Evolutionary conservation across 306 rosid species (phyloP), one percentile per base, ranked within the genome.

Genomic region (Quercus engelmannii): DNA sequence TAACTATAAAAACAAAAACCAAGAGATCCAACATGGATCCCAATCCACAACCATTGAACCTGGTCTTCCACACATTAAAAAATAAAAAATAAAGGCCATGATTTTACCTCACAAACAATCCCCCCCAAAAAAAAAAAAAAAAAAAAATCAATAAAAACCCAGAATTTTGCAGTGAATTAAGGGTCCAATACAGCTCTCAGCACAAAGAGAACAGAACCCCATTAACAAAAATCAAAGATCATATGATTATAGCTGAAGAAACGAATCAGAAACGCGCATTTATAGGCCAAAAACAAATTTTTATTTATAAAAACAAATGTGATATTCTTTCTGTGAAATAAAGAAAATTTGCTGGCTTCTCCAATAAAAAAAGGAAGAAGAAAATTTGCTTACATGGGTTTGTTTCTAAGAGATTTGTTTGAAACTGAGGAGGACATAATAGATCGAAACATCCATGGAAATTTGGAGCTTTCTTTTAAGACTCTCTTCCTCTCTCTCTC

Each of bases 1-100:
- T 49, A 88, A 75, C 54, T 79, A 78, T 67, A 78, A 81, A 85
- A 86, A 89, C 86, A 84, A 82, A 88, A 86, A 78, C 81, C 87
- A 80, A 89, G 84, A 74, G 93, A 90, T 93, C 92, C 88, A 88
- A 90, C 92, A 89, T 93, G 91, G 97, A 90, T 93, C 94, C 91
- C 98, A 90, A 89, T 84, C 89, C 86, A 87, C 51, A 73, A 87
- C 79, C 97, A 89, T 71, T 90, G 93, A 91, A 91, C 90, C 93
- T 82, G 87, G 84, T 54, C 95, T 77, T 51, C 72, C 78, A 41
- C 61, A 72, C 55, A 83, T 77, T 19, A 82, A 58, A 49, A 59
- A 86, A 80, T n/a, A 8, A 0, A 38, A 41, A 35, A 35, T 35
- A 35, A 35, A 38, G 10, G 3, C 19, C n/a, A 56, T 62, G 73